phyloP scores from a whole-genome alignment of 352 stramenopile species.

The Globisporangium ultimum region DNA sequence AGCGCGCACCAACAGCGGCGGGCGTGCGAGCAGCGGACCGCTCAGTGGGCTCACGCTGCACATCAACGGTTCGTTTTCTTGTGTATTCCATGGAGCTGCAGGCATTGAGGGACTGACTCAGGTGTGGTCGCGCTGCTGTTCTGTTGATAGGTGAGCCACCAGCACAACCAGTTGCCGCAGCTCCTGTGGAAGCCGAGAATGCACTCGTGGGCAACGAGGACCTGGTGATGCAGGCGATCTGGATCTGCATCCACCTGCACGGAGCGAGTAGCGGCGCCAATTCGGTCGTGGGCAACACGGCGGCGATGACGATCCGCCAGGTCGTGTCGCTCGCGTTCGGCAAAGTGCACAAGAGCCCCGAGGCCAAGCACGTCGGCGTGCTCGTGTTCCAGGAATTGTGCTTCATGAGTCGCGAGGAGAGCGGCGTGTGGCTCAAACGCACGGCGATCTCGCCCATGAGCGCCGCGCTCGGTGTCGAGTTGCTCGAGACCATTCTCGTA shows the following conservation, averaged over 20 bases:
- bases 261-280: constrained; percentile 63
- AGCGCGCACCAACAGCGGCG: constrained; percentile 1
- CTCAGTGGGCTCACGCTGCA: constrained; percentile 19
- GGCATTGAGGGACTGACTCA: too few relatives aligned
- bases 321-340: constrained; percentile 85
- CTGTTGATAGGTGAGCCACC: neutral
- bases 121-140: neutral
- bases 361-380: constrained; percentile 78
- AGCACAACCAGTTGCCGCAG: neutral
- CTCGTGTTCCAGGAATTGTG: constrained; percentile 87
- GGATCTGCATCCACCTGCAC: constrained; percentile 85
- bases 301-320: constrained; percentile 86
- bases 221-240: constrained; percentile 85
- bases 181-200: constrained; percentile 21
- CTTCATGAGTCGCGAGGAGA: constrained; percentile 83
- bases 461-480: constrained; percentile 68
- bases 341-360: constrained; percentile 61
- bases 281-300: constrained; percentile 83
- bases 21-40: constrained; percentile 4
- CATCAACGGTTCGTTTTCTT: constrained; percentile 6
- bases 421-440: constrained; percentile 82
- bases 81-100: neutral
- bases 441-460: constrained; percentile 74
- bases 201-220: constrained; percentile 79
- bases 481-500: constrained; percentile 73